Evolutionary conservation across 164 flowering plant genomes (phyloP), one percentile per base, ranked within the genome.

Genomic region (Berberis thunbergii): DNA sequence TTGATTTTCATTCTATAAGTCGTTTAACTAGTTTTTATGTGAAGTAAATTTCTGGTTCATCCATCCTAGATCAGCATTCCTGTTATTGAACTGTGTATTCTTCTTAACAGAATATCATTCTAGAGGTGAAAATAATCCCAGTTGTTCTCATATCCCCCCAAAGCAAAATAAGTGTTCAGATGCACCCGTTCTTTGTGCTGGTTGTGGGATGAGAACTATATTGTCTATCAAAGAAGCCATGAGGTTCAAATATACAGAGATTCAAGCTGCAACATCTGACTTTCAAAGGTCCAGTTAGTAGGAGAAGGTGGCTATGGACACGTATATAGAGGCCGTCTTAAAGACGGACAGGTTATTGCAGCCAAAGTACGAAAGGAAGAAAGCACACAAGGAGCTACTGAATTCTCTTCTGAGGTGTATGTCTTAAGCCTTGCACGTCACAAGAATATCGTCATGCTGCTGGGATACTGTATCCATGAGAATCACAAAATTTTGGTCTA

Each of bases 281-380:
- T 83, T 83, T 73, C 84, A 26, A 64, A 64, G 63, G 78, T 77
- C 42, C 83, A 81, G 63, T 67, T 85, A 59, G 13, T 83, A 59
- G 90, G 87, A 65, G 90, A 83, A 77, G 90, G 90, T 46, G 90
- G 87, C 49, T 83, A 75, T 75, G 90, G 90, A 52, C 75, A 62
- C 68, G 87, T 83, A 8, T 83, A 80, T 63, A 83, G 68, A 71
- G 88, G 88, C 60, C 64, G 63, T 66, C 85, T 84, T 42, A 74
- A 72, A 64, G 85, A 84, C 69, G 91, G 88, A 44, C 91, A 82
- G 60, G 50, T 70, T 41, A 79, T 86, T 68, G 91, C 91, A 39
- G 91, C 86, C 39, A 84, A 86, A 74, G 78, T 80, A 9, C 69
- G 78, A 46, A 86, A 86, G 68, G 77, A 80, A 74, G 83, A 71